A percentile compares a stretch with the other conserved stretches of the same genome.
Conservation (phyloP, 768 basidiomycete species). For the Tulasnella sp. region DNA sequence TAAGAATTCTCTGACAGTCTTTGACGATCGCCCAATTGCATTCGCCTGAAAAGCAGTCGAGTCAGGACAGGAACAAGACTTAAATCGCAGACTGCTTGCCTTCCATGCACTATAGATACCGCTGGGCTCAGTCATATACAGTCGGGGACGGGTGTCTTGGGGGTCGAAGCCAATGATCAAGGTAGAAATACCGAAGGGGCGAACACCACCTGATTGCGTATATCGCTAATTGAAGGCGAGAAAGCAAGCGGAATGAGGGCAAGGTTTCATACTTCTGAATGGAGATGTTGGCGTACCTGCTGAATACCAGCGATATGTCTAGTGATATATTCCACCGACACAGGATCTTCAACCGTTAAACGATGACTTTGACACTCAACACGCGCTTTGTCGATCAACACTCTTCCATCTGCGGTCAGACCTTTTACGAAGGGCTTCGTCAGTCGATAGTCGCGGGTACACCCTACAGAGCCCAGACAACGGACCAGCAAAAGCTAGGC, state of each 20-base stretch:
- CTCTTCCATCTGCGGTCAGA: conserved; percentile 93
- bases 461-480: background rate
- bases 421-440: conserved; percentile 41
- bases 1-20: conserved; percentile 96
- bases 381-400: conserved; percentile 95
- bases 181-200: conserved; percentile 96
- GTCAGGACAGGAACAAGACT: background rate
- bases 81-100: conserved; percentile 39
- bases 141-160: conserved; percentile 71
- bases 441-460: background rate
- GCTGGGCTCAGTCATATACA: conserved; percentile 96
- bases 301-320: conserved; percentile 98
- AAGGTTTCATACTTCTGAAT: background rate
- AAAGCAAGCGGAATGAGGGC: background rate
- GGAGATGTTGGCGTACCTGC: conserved; percentile 54
- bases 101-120: conserved; percentile 99
- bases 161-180: conserved; percentile 97
- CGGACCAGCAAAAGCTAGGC: conserved; percentile 93
- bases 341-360: conserved; percentile 94
- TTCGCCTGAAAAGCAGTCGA: conserved; percentile 56
- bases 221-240: conserved; percentile 52
- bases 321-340: conserved; percentile 96
- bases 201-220: conserved; percentile 97
- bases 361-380: conserved; percentile 97
- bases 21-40: conserved; percentile 94